Evolutionary conservation across 306 rosid genomes (phyloP).

Genomic region (Casuarina cunninghamiana): DNA sequence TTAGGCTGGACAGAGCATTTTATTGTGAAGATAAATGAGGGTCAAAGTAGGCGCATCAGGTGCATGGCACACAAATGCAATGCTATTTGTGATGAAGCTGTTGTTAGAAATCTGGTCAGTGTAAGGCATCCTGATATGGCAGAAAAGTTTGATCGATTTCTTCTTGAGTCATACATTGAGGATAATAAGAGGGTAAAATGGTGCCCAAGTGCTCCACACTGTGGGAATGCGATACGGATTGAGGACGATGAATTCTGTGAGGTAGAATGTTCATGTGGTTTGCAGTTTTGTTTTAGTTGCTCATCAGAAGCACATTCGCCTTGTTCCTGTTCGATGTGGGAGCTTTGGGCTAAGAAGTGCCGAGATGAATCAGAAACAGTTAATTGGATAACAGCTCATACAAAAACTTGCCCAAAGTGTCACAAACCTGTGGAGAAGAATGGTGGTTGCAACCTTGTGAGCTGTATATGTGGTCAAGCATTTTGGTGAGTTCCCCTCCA

Average conservation of each 20-base stretch:
- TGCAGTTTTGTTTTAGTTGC: constrained; percentile 89
- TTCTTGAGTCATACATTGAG: constrained; percentile 94
- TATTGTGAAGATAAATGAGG: constrained; percentile 85
- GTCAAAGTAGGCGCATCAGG: constrained; percentile 88
- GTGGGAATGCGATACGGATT: constrained; percentile 90
- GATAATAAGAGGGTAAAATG: constrained; percentile 91
- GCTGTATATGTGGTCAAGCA: constrained; percentile 93
- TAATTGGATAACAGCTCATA: constrained; percentile 96
- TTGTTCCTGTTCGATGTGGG: constrained; percentile 95
- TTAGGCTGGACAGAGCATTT: constrained; percentile 93
- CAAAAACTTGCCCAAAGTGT: constrained; percentile 95
- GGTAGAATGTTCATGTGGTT: constrained; percentile 91
- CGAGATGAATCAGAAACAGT: constrained; percentile 97
- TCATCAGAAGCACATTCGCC: constrained; percentile 89
- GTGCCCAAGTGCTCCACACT: constrained; percentile 96
- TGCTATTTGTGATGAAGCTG: constrained; percentile 83
- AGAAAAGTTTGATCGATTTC: constrained; percentile 87
- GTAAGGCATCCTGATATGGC: constrained; percentile 66
- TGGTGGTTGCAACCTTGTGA: constrained; percentile 97
- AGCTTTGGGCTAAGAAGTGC: constrained; percentile 91
- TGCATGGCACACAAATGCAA: constrained; percentile 94
- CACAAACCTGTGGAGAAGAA: constrained; percentile 96
- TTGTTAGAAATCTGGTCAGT: constrained; percentile 64
- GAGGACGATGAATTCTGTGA: constrained; percentile 83
- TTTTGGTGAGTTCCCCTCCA: constrained; percentile 59